These are phyloP conservation scores for Cladosporium sp. DNA, from an alignment of 2,329 filamentous ascomycete genomes.

Conservation along the genomic window DNA sequence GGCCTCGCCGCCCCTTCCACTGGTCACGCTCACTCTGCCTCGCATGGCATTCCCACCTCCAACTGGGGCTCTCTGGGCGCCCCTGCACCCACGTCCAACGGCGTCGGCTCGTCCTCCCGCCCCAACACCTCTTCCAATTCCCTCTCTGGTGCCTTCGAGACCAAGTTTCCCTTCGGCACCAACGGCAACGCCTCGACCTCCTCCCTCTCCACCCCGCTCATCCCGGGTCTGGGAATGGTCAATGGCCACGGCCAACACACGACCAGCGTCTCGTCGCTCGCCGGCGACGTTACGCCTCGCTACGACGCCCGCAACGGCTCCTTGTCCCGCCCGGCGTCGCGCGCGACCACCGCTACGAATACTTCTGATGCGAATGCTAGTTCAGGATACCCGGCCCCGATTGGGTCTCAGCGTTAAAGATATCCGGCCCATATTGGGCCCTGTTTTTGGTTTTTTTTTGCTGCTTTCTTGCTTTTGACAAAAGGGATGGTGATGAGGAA, in stretches of 20 bases:
- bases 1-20: conserved; percentile 2
- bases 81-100: not conserved
- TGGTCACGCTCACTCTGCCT: conserved; percentile 10
- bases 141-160: conserved; percentile 58
- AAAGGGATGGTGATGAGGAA: conserved; percentile 9
- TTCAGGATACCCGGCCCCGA: conserved; percentile 38
- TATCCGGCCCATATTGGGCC: conserved; percentile 11
- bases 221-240: conserved; percentile 36
- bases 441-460: conserved; percentile 15
- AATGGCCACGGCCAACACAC: conserved; percentile 15
- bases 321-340: conserved; percentile 5
- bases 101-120: conserved; percentile 49
- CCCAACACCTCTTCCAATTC: conserved; percentile 63
- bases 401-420: conserved; percentile 35
- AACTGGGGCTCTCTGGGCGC: conserved; percentile 39
- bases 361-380: conserved; percentile 25
- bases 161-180: conserved; percentile 60
- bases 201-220: conserved; percentile 35
- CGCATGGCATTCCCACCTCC: conserved; percentile 35
- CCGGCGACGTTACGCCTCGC: conserved; percentile 34
- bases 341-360: conserved; percentile 7
- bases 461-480: conserved; percentile 9
- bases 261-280: conserved; percentile 14
- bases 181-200: conserved; percentile 36
- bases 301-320: conserved; percentile 23